A percentile compares a stretch with the other conserved stretches of the same genome.
phyloP scores from a whole-genome alignment of 805 yeast genomes.

The Ogataea neopini region DNA sequence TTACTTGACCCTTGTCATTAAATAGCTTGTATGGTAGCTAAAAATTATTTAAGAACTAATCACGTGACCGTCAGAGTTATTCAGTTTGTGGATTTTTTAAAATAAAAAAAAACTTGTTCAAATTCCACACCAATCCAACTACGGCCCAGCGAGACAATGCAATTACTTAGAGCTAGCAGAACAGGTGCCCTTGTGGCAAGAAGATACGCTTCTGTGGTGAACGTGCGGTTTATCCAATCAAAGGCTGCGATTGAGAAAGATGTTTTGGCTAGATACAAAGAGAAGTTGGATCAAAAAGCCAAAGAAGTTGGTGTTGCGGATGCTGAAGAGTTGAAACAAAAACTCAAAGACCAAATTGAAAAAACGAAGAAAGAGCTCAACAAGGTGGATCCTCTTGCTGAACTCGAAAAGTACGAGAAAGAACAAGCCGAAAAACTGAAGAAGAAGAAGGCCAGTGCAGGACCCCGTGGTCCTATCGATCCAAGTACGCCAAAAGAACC shows the following conservation, averaged over 20 bases:
- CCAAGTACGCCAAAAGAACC: conserved; percentile 44
- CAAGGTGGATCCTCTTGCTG: conserved; percentile 68
- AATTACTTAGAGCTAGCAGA: not conserved
- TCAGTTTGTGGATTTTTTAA: no score
- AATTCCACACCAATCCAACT: not conserved
- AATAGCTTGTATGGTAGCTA: no score
- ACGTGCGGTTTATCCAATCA: conserved; percentile 32
- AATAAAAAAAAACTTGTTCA: not conserved
- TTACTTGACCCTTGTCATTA: no score
- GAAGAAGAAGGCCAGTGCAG: conserved; percentile 28
- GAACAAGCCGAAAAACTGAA: conserved; percentile 21
- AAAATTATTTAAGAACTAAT: not conserved
- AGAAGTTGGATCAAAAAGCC: conserved; percentile 43
- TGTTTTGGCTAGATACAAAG: conserved; percentile 41
- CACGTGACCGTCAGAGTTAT: no score
- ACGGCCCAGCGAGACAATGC: no score
- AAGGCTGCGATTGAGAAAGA: conserved; percentile 32
- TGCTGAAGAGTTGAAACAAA: conserved; percentile 61
- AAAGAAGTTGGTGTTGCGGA: conserved; percentile 43
- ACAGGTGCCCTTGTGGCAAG: not conserved
- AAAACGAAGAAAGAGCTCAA: conserved; percentile 54
- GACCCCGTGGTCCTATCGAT: conserved; percentile 36
- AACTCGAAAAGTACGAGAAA: conserved; percentile 52
- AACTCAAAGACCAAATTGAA: conserved; percentile 61
- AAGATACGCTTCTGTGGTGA: conserved; percentile 27